phyloP scores from a whole-genome alignment of 2,329 filamentous ascomycete species.

The Pezicula carpinea region DNA sequence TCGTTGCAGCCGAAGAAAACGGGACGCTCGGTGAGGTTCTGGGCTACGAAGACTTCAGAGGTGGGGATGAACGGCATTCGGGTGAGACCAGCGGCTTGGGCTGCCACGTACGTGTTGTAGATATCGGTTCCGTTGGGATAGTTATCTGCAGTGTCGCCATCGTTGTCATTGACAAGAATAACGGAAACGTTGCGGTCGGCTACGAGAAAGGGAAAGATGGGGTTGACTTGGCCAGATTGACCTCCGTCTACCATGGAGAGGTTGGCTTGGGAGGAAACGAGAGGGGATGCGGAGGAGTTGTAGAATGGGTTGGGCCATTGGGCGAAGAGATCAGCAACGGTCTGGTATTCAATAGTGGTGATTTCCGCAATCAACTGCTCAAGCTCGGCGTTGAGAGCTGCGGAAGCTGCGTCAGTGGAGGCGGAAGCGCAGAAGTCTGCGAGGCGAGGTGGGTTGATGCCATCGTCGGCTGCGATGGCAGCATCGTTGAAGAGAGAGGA shows the following conservation, averaged over 20 bases:
- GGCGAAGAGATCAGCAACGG: constrained; percentile 13
- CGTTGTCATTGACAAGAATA: constrained; percentile 40
- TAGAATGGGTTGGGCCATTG: constrained; percentile 39
- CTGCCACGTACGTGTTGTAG: constrained; percentile 15
- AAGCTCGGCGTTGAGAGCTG: background rate
- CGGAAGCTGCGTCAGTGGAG: background rate
- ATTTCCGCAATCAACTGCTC: constrained; percentile 20
- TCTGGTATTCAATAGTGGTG: constrained; percentile 25
- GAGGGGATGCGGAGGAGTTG: constrained; percentile 28
- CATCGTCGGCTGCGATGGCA: constrained; percentile 10
- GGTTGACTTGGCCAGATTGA: constrained; percentile 35
- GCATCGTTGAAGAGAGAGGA: constrained; percentile 33
- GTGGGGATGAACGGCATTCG: constrained; percentile 39
- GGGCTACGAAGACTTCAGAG: constrained; percentile 28
- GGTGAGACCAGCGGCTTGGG: constrained; percentile 16
- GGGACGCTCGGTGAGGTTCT: constrained; percentile 8
- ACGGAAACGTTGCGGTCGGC: constrained; percentile 33
- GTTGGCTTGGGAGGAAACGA: constrained; percentile 18
- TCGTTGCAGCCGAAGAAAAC: constrained; percentile 46
- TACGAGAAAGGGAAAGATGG: constrained; percentile 41
- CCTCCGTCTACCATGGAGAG: constrained; percentile 40
- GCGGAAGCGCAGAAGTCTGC: constrained; percentile 7
- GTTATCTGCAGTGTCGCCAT: constrained; percentile 34
- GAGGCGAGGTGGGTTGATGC: constrained; percentile 10
- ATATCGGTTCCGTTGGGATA: constrained; percentile 40